Conservation (phyloP, 176 grass and related monocot species). For the Ananas comosus region DNA sequence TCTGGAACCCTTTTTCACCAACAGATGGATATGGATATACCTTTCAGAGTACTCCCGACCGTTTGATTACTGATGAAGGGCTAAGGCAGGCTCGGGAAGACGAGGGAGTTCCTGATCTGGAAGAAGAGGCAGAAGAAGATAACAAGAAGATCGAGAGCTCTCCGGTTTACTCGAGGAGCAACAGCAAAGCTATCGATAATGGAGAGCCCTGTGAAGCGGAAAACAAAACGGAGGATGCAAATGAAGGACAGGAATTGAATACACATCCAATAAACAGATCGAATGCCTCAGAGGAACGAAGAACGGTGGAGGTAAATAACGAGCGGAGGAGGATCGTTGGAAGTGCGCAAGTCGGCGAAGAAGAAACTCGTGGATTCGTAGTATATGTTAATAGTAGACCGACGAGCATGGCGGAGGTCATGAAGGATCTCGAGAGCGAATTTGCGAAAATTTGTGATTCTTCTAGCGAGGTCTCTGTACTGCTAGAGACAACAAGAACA, state of each 20-base stretch:
- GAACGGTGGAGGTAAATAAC: constrained; percentile 28
- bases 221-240: background rate
- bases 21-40: constrained; percentile 27
- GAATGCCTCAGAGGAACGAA: background rate
- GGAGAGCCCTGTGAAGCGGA: background rate
- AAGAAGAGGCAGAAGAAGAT: constrained; percentile 7
- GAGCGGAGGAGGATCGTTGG: constrained; percentile 26
- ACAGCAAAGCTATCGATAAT: background rate
- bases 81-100: constrained; percentile 21
- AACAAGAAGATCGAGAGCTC: background rate
- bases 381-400: constrained; percentile 52
- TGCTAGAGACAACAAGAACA: constrained; percentile 54
- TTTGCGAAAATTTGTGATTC: constrained; percentile 40
- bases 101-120: constrained; percentile 19
- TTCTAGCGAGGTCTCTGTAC: constrained; percentile 40
- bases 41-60: constrained; percentile 4
- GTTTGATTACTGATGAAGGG: constrained; percentile 6
- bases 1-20: constrained; percentile 55
- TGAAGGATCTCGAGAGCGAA: constrained; percentile 51
- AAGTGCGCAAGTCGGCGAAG: constrained; percentile 32
- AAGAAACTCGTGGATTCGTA: constrained; percentile 48
- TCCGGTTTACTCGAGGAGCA: background rate
- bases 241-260: background rate
- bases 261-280: background rate
- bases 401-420: constrained; percentile 58